Evolutionary conservation across 2,329 filamentous ascomycete genomes (phyloP), one percentile per base, ranked within the genome.

Genomic region (Talaromyces funiculosus): DNA sequence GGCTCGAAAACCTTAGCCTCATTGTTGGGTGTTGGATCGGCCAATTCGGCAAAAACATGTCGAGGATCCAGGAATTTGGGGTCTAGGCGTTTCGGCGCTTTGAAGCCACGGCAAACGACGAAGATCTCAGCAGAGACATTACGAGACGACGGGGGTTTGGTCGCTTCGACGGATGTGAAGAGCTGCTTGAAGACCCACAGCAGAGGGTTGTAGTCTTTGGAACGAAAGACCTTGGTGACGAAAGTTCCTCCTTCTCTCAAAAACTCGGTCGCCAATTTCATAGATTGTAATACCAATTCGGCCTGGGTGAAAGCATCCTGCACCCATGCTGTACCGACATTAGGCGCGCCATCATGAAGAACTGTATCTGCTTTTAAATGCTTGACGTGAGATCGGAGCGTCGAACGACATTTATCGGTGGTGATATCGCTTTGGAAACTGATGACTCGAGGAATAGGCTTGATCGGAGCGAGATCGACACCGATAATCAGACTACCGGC

Each of bases 51-150:
- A 70, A 99, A 99, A 31, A 97, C 94, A 61, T 89, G 86, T 65
- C 86, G 86, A 5, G 94, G 86, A 70, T 99, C 94, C 57, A 99
- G 81, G 73, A 99, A 95, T 66, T 90, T 90, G 9, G 93, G 92
- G 70, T 99, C 94, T 62, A 99, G 85, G 64, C 86, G 84, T 78
- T 97, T 97, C 3, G 94, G 94, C 0, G 93, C 93, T 78, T 97
- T 97, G 81, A 86, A 99, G 20, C 93, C 94, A 66, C 88, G 86
- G 77, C 93, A 97, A 35, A 99, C 94, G 65, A 97, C 93, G 80
- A 99, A 99, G 42, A 97, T 97, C 80, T 99, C 94, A 66, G 94
- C 94, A 7, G 92, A 97, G 57, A 99, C 93, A 70, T 96, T 97
- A 80, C 94, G 84, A 8, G 91, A 96, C 0, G 92, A 96, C 0